Evolutionary conservation across 2,329 filamentous ascomycete genomes (phyloP).

Genomic region (Xylaria sp.): DNA sequence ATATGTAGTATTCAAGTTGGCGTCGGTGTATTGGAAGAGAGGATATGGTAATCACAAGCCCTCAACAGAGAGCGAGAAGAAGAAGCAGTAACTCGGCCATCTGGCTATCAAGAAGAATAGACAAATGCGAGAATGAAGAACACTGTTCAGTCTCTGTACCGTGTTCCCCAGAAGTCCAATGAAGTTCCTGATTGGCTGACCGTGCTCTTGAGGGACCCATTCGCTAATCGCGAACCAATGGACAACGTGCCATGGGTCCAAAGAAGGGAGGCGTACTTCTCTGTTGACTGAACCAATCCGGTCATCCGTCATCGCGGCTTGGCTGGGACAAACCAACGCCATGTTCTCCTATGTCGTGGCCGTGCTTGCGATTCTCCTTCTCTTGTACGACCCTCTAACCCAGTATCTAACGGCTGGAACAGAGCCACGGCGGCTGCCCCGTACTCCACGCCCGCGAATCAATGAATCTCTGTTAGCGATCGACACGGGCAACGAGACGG

Average conservation of each 20-base stretch:
- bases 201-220: not conserved
- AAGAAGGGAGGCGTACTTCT: not conserved
- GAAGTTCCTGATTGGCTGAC: constrained; percentile 24
- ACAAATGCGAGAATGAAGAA: not conserved
- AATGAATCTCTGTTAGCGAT: constrained; percentile 59
- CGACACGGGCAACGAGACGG: constrained; percentile 47
- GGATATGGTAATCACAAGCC: constrained; percentile 40
- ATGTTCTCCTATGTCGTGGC: constrained; percentile 56
- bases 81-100: constrained; percentile 35
- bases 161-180: not conserved
- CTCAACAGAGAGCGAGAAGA: constrained; percentile 33
- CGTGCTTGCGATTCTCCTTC: constrained; percentile 49
- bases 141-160: not conserved
- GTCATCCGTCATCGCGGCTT: constrained; percentile 5
- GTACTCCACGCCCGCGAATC: constrained; percentile 51
- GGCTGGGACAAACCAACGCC: constrained; percentile 2
- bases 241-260: constrained; percentile 12
- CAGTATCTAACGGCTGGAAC: constrained; percentile 43
- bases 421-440: constrained; percentile 39
- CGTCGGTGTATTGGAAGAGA: constrained; percentile 44
- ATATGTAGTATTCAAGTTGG: constrained; percentile 71
- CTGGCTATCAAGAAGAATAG: not conserved
- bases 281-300: constrained; percentile 1
- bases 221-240: constrained; percentile 6
- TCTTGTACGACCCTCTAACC: constrained; percentile 52